phyloP scores from a whole-genome alignment of 257 asterid genomes.

The Jacaranda copaia region DNA sequence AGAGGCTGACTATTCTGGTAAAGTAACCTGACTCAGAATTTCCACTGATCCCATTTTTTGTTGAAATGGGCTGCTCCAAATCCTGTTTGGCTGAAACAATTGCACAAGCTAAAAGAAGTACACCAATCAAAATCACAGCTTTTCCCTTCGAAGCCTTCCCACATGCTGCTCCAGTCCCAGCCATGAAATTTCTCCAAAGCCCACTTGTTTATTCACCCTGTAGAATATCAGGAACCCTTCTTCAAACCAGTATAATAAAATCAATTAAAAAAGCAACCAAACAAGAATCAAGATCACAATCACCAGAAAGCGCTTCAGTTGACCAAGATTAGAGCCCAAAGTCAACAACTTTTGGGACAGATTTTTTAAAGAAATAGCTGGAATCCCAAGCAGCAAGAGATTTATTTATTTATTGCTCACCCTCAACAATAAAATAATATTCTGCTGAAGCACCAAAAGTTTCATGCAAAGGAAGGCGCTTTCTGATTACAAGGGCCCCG shows the following conservation, averaged over 20 bases:
- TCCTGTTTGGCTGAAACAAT: slow-evolving; percentile 46
- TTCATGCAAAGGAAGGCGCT: slow-evolving; percentile 22
- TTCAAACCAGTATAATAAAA: slow-evolving; percentile 27
- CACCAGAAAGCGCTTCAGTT: slow-evolving; percentile 4
- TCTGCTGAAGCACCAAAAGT: not conserved
- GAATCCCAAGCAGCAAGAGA: slow-evolving; percentile 1
- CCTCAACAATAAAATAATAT: not conserved
- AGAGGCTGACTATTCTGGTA: slow-evolving; percentile 39
- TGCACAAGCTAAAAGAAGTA: slow-evolving; percentile 46
- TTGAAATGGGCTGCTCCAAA: slow-evolving; percentile 36
- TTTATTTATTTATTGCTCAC: not conserved
- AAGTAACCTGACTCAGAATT: slow-evolving; percentile 37
- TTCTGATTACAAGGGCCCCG: not conserved
- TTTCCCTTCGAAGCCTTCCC: slow-evolving; percentile 37
- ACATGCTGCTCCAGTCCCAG: slow-evolving; percentile 43
- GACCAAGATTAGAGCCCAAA: slow-evolving; percentile 31
- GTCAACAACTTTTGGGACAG: slow-evolving; percentile 16
- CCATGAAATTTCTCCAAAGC: slow-evolving; percentile 47
- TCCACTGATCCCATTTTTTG: slow-evolving; percentile 41
- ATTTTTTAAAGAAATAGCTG: not conserved
- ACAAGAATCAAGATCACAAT: slow-evolving; percentile 16
- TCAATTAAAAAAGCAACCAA: slow-evolving; percentile 30
- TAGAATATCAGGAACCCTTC: slow-evolving; percentile 26
- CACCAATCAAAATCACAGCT: slow-evolving; percentile 38
- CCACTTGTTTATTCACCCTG: slow-evolving; percentile 36